Base-by-base conservation (phyloP, 163 green algal species). In the Scenedesmus sp. region DNA sequence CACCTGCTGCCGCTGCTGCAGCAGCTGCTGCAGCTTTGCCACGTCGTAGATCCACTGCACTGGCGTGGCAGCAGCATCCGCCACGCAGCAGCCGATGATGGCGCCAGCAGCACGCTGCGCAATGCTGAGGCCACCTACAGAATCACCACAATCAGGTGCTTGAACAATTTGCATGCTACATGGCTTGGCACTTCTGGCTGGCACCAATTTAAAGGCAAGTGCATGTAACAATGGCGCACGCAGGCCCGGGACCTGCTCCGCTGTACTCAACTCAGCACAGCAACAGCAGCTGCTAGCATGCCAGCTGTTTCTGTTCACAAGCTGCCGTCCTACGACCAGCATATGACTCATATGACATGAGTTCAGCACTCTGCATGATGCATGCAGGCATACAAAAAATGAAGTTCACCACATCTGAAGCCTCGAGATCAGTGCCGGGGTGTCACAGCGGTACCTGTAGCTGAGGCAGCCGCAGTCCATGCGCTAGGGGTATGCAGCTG, bases 1-100 rank as follows among this genome's bases (percentile, higher is more conserved):
- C 84, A 88, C 67, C 89, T 86, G 62, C 57, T 76, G 46, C 62
- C 93, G 52, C 62, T 90, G 77, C n/a, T 83, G 8, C 73, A 86
- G 64, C 79, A 94, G 60, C 10, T 88, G 4, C 81, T 88, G 10
- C 15, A 94, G 86, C 20, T n/a, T 54, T 1, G 86, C 56, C 62
- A 89, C 10, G 59, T 93, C 82, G 59, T 93, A 94, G 57, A 94
- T 92, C 93, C 93, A 94, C 92, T 96, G 94, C 81, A 96, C 94
- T 3, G 84, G 84, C 62, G 88, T 95, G 20, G 93, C 93, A 4
- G 94, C 93, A 16, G 93, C 92, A 67, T 96, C 94, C 0, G 88
- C 93, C 4, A 94, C 84, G 4, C 52, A 62, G 34, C 89, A 88
- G 52, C 92, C 92, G 13, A 93, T 3, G 56, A 95, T 82, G 20